Conservation (phyloP, 305 asterid genomes). For the Rubia balearica region DNA sequence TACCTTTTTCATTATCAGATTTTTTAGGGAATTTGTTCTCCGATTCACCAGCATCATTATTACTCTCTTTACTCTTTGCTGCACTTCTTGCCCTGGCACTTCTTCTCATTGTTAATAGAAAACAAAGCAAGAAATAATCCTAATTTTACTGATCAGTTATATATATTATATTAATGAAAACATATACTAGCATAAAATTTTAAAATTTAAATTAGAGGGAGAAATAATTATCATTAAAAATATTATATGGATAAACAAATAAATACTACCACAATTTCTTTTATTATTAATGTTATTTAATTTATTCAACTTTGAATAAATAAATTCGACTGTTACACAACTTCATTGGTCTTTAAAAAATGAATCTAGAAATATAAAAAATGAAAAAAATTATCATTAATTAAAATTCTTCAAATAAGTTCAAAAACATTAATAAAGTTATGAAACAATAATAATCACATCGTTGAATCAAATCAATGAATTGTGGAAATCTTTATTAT, state of each 20-base stretch:
- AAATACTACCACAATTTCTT: too few species aligned
- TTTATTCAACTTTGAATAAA: neutral
- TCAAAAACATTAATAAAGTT: too few species aligned
- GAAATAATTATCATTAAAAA: too few species aligned
- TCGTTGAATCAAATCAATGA: too few species aligned
- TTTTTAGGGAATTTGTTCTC: neutral
- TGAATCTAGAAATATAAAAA: too few species aligned
- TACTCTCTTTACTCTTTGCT: neutral
- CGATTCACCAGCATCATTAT: neutral
- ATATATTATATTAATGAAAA: too few species aligned
- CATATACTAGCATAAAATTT: neutral
- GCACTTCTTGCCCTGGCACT: neutral
- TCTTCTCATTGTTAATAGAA: neutral
- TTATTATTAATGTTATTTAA: too few species aligned
- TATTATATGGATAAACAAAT: too few species aligned
- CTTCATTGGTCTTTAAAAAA: too few species aligned
- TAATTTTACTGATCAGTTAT: neutral
- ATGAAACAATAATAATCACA: neutral
- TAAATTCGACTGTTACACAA: neutral
- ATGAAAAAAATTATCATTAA: too few species aligned
- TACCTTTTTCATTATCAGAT: neutral
- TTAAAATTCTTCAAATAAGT: too few species aligned
- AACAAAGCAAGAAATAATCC: neutral
- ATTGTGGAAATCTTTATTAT: too few species aligned
- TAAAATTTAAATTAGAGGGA: neutral